Base-by-base conservation (phyloP, 2,329 filamentous ascomycete genomes). In the Didymella pinodella region DNA sequence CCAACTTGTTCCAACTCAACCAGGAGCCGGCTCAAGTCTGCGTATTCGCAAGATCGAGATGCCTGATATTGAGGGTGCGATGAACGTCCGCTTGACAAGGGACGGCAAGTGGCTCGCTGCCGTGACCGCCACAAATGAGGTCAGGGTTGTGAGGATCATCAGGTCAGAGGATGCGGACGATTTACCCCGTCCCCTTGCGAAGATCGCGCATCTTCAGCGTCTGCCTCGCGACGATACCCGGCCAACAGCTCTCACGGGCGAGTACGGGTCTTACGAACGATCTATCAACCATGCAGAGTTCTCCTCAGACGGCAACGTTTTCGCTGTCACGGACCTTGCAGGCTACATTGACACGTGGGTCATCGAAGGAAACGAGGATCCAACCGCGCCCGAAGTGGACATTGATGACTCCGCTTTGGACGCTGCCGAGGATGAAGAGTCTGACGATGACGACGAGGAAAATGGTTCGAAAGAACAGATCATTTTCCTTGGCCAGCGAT, bases 341-440 rank as follows among this genome's bases (percentile, higher is more conserved):
- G 95, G 95, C 43, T 92, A 89, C 76, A 83, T 98, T 31, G 93
- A 98, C 72, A 92, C 89, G 18, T 99, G 93, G 91, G 80, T 92
- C 1, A 78, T 96, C 54, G 84, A 86, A 70, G 84, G 84, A 36
- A 76, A 84, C 60, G 81, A 85, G 66, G 83, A 86, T 64, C 63
- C 72, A 2, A 79, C 77, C 14, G 78, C 81, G 22, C 73, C 78
- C 36, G 72, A 77, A 62, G 73, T 79, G 31, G 74, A 81, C 26
- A 66, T 74, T 45, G 68, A 68, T 32, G 78, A 78, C 43, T 69
- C 75, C 20, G 59, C 65, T 4, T 65, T 59, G 25, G 71, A 71
- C 7, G 64, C 65, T 25, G 60, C 56, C 7, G 65, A 70, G 8
- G 67, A 73, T 41, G 73, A 75, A 20, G 78, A 79, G 54, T 71